Evolutionary conservation across 169 alveolate genomes (phyloP).

Genomic region (Plasmodium yoelii): DNA sequence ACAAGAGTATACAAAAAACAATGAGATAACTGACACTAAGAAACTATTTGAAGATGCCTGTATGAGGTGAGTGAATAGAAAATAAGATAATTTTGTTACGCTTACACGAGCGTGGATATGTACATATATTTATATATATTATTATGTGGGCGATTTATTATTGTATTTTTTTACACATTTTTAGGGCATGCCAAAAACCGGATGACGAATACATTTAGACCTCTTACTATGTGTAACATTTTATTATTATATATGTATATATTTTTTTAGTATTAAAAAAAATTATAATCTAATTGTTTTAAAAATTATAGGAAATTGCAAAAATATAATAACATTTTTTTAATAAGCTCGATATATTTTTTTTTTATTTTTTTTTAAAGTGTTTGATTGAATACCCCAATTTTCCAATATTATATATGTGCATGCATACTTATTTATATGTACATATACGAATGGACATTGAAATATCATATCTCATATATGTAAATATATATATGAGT

Average conservation of each 20-base stretch:
- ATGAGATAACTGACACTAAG: conserved; percentile 66
- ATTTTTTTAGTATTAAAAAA: conserved; percentile 31
- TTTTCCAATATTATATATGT: no score
- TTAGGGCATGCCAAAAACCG: conserved; percentile 72
- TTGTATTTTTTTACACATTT: conserved; percentile 4
- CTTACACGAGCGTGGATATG: background rate
- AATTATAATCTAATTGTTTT: conserved; percentile 4
- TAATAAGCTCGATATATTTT: conserved; percentile 18
- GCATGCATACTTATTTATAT: background rate
- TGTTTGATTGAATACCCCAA: conserved; percentile 29
- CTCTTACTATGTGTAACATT: background rate
- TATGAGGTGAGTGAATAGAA: conserved; percentile 34
- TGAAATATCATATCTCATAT: background rate
- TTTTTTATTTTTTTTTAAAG: conserved; percentile 27
- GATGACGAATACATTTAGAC: conserved; percentile 52
- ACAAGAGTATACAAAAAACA: conserved; percentile 47
- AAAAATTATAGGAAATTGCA: conserved; percentile 31
- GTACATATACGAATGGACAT: background rate
- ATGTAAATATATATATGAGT: background rate
- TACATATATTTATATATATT: background rate
- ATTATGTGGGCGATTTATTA: background rate
- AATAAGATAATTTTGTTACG: background rate
- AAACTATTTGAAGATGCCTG: conserved; percentile 69
- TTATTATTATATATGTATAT: no score
- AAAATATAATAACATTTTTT: conserved; percentile 8